Conservation (phyloP, 2,329 filamentous ascomycete species). For the Calonectria leucothoes region DNA sequence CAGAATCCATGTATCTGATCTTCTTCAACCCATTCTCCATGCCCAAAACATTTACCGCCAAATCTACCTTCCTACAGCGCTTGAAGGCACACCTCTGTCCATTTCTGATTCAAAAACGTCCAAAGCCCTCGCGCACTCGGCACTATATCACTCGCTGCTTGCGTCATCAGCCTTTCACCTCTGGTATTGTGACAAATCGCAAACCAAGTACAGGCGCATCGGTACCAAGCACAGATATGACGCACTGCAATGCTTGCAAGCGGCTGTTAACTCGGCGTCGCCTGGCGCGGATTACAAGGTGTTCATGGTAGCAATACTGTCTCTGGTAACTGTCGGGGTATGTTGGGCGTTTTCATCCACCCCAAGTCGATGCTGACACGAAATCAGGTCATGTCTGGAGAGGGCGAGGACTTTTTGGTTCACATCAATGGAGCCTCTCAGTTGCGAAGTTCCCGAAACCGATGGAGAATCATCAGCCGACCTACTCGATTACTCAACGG, state of each 20-base stretch:
- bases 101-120: slow-evolving; percentile 1
- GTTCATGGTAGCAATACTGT: slow-evolving; percentile 20
- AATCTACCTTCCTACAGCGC: slow-evolving; percentile 21
- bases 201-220: slow-evolving; percentile 5
- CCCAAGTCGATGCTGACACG: not conserved
- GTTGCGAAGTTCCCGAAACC: slow-evolving; percentile 16
- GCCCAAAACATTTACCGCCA: slow-evolving; percentile 22
- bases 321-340: slow-evolving; percentile 17
- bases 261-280: not conserved
- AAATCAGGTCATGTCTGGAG: slow-evolving; percentile 17
- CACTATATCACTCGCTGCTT: slow-evolving; percentile 21
- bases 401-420: slow-evolving; percentile 11
- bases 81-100: slow-evolving; percentile 6
- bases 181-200: slow-evolving; percentile 14
- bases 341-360: not conserved
- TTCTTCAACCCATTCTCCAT: slow-evolving; percentile 23
- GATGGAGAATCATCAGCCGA: slow-evolving; percentile 21
- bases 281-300: slow-evolving; percentile 11
- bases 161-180: slow-evolving; percentile 19
- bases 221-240: slow-evolving; percentile 3
- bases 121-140: slow-evolving; percentile 17
- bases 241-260: slow-evolving; percentile 5
- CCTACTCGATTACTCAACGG: slow-evolving; percentile 21
- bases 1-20: slow-evolving; percentile 21
- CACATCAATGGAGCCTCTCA: slow-evolving; percentile 20